These are phyloP conservation scores for Haematococcus lacustris DNA, from an alignment of 139 green algal species.

Conservation along the genomic window DNA sequence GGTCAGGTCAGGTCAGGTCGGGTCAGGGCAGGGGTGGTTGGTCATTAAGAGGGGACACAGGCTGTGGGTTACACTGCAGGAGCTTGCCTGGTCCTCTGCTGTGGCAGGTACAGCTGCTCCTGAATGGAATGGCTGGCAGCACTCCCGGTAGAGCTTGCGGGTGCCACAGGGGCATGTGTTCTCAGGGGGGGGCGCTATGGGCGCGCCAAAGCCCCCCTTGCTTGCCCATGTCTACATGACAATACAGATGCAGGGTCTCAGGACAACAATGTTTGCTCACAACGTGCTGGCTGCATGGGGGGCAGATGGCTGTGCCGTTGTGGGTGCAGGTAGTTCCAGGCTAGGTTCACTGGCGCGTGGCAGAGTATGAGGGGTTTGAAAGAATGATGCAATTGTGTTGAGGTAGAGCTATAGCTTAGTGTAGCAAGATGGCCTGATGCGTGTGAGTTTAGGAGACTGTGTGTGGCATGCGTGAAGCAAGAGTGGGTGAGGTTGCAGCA, in stretches of 20 bases:
- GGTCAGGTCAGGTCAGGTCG: neutral
- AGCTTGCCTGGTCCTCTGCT: neutral
- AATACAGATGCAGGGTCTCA: no score
- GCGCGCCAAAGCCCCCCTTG: conserved; percentile 16
- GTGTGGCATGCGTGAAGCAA: no score
- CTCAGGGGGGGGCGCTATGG: neutral
- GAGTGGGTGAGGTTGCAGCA: no score
- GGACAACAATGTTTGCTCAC: neutral
- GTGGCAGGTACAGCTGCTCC: neutral
- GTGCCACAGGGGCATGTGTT: conserved; percentile 12
- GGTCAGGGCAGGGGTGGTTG: neutral
- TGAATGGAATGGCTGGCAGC: conserved; percentile 13
- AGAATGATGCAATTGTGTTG: no score
- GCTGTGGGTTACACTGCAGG: neutral
- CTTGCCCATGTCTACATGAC: neutral
- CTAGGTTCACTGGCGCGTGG: neutral
- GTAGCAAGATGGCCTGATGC: no score
- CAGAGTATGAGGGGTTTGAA: no score
- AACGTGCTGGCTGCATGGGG: no score
- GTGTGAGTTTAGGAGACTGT: no score
- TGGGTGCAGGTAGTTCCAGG: neutral
- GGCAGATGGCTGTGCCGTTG: neutral
- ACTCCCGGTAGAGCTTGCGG: conserved; percentile 13
- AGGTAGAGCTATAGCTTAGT: no score
- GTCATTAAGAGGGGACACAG: neutral